These are phyloP conservation scores for Daldinia sp. DNA, from an alignment of 2,329 filamentous ascomycete species.

Conservation along the genomic window DNA sequence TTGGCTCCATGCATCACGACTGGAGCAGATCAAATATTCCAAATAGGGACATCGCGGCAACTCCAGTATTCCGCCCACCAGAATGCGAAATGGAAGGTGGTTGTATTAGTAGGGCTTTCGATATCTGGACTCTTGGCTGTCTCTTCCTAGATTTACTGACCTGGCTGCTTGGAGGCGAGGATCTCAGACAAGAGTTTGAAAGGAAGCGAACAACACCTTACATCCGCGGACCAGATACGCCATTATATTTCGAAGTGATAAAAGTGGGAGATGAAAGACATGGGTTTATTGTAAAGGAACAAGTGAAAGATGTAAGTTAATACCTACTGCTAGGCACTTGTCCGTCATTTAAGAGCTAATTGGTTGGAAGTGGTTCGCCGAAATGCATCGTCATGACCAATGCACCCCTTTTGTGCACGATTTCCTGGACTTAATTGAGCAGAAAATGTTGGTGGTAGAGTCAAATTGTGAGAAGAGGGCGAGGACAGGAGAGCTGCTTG, in stretches of 20 bases:
- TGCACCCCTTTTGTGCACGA: too few relatives aligned
- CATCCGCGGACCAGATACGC: not conserved
- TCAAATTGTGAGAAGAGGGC: too few relatives aligned
- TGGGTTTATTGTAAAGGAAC: not conserved
- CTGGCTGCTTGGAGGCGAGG: not conserved
- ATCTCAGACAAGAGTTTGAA: not conserved
- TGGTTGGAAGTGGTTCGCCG: not conserved
- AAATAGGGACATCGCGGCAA: not conserved
- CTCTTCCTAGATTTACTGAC: not conserved
- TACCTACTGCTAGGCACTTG: not conserved
- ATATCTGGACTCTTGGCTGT: not conserved
- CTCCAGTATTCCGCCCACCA: not conserved
- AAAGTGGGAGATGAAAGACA: not conserved
- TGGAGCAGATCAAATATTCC: not conserved
- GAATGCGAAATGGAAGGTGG: not conserved
- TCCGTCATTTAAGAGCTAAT: not conserved
- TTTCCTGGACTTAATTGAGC: too few relatives aligned
- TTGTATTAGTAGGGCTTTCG: not conserved
- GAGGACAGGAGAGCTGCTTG: too few relatives aligned
- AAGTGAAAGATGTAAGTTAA: not conserved
- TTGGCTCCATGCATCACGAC: not conserved
- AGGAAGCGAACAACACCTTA: not conserved
- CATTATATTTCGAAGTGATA: not conserved
- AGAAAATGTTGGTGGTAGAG: too few relatives aligned
- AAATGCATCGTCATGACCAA: too few relatives aligned